These are phyloP conservation scores for Fusarium dimerum DNA, from an alignment of 2,329 filamentous ascomycete species.

Conservation along the genomic window DNA sequence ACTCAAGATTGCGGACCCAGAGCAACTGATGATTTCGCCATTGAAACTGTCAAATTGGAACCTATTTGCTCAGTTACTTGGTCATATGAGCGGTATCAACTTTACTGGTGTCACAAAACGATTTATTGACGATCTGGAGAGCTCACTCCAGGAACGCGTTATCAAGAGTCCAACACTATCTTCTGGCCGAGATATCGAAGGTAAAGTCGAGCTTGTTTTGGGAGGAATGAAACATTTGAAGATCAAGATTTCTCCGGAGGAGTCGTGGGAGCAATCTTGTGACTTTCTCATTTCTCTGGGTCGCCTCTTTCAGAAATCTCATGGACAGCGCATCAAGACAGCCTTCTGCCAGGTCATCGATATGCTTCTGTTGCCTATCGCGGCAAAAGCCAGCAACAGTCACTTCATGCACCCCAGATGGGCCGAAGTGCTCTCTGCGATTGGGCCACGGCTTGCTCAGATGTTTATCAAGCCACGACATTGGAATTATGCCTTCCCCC, in stretches of 20 bases:
- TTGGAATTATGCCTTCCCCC: conserved; percentile 85
- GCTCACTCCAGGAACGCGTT: conserved; percentile 72
- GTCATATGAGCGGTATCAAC: conserved; percentile 94
- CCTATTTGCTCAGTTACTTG: conserved; percentile 86
- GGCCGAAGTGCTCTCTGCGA: conserved; percentile 78
- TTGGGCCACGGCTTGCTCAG: conserved; percentile 76
- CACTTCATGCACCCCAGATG: conserved; percentile 83
- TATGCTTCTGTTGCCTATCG: conserved; percentile 81
- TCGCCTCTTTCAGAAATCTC: conserved; percentile 78
- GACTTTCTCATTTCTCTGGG: conserved; percentile 84
- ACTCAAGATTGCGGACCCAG: conserved; percentile 82
- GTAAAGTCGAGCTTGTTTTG: conserved; percentile 82
- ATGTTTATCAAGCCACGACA: conserved; percentile 91
- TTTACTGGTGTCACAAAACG: conserved; percentile 81
- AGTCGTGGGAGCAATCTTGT: conserved; percentile 82
- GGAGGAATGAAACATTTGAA: conserved; percentile 89
- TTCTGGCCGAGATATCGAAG: conserved; percentile 68
- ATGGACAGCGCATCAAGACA: conserved; percentile 88
- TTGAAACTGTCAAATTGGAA: conserved; percentile 94
- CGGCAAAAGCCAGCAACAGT: conserved; percentile 72
- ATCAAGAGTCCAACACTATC: conserved; percentile 63
- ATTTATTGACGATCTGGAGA: conserved; percentile 79
- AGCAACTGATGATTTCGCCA: conserved; percentile 74
- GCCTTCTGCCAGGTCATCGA: conserved; percentile 93
- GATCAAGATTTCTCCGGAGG: conserved; percentile 71